Evolutionary conservation across 1,139 yeast species (phyloP).

Genomic region (Trichomonascaceae sp.): DNA sequence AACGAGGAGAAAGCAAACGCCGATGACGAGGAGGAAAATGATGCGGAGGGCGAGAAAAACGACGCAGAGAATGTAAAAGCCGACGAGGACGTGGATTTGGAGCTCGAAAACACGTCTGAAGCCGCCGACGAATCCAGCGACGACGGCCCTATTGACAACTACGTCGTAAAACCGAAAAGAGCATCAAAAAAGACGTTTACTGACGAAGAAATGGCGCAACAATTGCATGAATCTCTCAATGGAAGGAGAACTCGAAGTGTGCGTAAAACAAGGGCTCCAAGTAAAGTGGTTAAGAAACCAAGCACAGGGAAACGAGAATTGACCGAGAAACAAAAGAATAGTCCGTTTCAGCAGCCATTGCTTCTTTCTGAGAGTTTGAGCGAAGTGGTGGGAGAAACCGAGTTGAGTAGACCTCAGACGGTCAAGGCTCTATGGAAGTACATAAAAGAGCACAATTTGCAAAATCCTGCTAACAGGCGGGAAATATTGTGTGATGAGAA

Average conservation of each 20-base stretch:
- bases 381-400: conserved; percentile 40
- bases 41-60: not conserved
- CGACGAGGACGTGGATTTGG: no score
- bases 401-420: conserved; percentile 61
- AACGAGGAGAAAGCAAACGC: no score
- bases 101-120: no score
- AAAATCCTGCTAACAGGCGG: conserved; percentile 62
- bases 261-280: conserved; percentile 7
- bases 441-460: conserved; percentile 58
- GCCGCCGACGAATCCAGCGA: conserved; percentile 6
- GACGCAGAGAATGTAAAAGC: not conserved
- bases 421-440: conserved; percentile 71
- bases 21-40: not conserved
- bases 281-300: conserved; percentile 6
- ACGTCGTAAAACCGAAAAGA: conserved; percentile 25
- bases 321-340: conserved; percentile 12
- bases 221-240: conserved; percentile 36
- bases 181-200: conserved; percentile 27
- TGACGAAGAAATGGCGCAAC: conserved; percentile 42
- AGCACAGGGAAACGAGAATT: conserved; percentile 9
- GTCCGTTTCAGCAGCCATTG: conserved; percentile 28
- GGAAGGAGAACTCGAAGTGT: conserved; percentile 18
- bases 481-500: conserved; percentile 64
- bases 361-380: conserved; percentile 48
- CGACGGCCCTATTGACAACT: conserved; percentile 2